These are phyloP conservation scores for Pelagophyceae sp. DNA, from an alignment of 352 stramenopile species.

Conservation along the genomic window DNA sequence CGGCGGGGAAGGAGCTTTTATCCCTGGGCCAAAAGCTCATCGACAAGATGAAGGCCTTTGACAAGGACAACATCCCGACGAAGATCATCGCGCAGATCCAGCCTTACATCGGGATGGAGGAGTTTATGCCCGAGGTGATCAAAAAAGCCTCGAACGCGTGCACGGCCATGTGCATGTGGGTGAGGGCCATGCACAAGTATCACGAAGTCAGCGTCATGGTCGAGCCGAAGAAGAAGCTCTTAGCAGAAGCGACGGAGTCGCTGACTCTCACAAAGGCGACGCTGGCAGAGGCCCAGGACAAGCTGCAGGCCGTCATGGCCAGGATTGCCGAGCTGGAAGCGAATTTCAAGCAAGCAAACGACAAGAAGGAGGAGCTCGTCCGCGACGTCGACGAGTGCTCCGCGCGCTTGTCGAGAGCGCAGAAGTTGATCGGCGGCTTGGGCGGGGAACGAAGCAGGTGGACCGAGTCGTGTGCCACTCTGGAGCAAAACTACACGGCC, in stretches of 20 bases:
- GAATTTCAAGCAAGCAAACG: slow-evolving; percentile 69
- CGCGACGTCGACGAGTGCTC: slow-evolving; percentile 78
- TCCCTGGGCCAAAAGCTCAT: slow-evolving; percentile 61
- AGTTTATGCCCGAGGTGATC: slow-evolving; percentile 85
- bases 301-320: slow-evolving; percentile 65
- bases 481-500: slow-evolving; percentile 68
- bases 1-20: slow-evolving; percentile 77
- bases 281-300: slow-evolving; percentile 72
- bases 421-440: slow-evolving; percentile 81
- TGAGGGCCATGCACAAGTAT: slow-evolving; percentile 91
- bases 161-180: slow-evolving; percentile 83
- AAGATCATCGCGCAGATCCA: slow-evolving; percentile 75
- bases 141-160: slow-evolving; percentile 81
- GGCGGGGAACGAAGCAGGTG: slow-evolving; percentile 82
- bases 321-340: slow-evolving; percentile 34
- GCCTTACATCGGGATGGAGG: slow-evolving; percentile 64
- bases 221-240: slow-evolving; percentile 75
- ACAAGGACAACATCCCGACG: slow-evolving; percentile 85
- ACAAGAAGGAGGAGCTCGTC: slow-evolving; percentile 59
- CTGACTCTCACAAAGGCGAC: slow-evolving; percentile 69
- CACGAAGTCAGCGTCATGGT: slow-evolving; percentile 81
- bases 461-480: slow-evolving; percentile 58
- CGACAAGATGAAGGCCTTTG: slow-evolving; percentile 82
- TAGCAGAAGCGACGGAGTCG: slow-evolving; percentile 71
- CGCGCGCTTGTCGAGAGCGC: slow-evolving; percentile 76